Conservation (phyloP, 805 yeast species). For the Yarrowia sp. region DNA sequence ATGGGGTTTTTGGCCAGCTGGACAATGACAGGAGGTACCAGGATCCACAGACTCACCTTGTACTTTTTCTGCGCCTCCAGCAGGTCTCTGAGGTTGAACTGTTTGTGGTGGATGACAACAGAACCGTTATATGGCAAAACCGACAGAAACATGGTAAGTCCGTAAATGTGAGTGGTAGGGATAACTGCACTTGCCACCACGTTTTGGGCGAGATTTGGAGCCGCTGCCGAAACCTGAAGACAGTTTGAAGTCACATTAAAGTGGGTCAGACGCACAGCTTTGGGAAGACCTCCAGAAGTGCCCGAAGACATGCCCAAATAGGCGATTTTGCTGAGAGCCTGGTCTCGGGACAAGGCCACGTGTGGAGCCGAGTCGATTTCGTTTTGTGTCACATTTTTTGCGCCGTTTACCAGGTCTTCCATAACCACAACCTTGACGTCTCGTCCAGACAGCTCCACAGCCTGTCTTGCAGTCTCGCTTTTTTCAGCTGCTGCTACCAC, state of each 20-base stretch:
- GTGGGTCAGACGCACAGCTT: conserved; percentile 71
- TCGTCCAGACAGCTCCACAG: background rate
- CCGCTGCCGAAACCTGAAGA: conserved; percentile 40
- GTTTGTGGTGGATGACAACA: conserved; percentile 33
- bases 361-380: background rate
- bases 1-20: conserved; percentile 47
- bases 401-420: background rate
- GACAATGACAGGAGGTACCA: conserved; percentile 45
- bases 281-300: conserved; percentile 57
- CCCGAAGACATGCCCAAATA: conserved; percentile 38
- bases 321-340: conserved; percentile 26
- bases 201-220: conserved; percentile 29
- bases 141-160: conserved; percentile 33
- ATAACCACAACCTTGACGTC: background rate
- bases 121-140: conserved; percentile 28
- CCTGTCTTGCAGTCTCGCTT: background rate
- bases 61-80: conserved; percentile 34
- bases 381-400: background rate
- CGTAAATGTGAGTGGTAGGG: conserved; percentile 38
- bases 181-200: conserved; percentile 36
- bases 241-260: conserved; percentile 46
- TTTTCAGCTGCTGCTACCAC: background rate
- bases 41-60: conserved; percentile 42
- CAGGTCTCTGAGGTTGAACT: conserved; percentile 38
- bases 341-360: background rate